Base-by-base conservation (phyloP, 1,284 basidiomycete species). In the Clitocybe nebularis region DNA sequence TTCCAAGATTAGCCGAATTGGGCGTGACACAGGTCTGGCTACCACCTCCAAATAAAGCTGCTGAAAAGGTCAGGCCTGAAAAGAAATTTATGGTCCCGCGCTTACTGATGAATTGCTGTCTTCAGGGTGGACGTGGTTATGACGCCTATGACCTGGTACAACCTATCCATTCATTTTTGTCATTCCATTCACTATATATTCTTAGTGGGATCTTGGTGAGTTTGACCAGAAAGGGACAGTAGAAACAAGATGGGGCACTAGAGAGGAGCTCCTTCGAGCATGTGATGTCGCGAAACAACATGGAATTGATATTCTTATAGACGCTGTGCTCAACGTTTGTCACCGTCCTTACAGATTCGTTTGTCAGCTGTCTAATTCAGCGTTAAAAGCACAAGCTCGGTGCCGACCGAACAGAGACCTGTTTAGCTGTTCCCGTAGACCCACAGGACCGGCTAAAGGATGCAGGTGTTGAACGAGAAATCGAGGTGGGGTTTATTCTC, bases 181-280 rank as follows among this genome's bases (percentile, higher is more conserved):
- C 36, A 38, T 29, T 29, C 17, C 17, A 41, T n/a, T 23, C 34
- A 22, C 41, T 16, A 33, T 34, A 26, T 19, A 36, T 23, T 37
- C 16, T 7, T 46, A 91, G 77, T 93, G 88, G 87, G 91, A 93
- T 59, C 67, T 97, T 7, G 94, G 94, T 36, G 93, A 97, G 68
- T 97, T 96, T 53, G 67, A 91, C 39, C 87, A 90, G 61, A 94
- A 92, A 61, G 88, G 86, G 8, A 68, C 76, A n/a, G 65, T 79
- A 39, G 62, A 71, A 6, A 97, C 93, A n/a, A 79, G 93, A 49
- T 98, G 93, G 90, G 94, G 94, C 13, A 87, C 84, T 9, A 87
- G 85, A 53, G 79, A 91, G 34, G 84, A 97, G 54, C 76, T 95
- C 14, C 58, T 92, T 2, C 59, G 65, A 3, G 83, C 87, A 8